These are phyloP conservation scores for Lasiosphaeria ovina DNA, from an alignment of 495 filamentous ascomycete genomes.

Conservation along the genomic window DNA sequence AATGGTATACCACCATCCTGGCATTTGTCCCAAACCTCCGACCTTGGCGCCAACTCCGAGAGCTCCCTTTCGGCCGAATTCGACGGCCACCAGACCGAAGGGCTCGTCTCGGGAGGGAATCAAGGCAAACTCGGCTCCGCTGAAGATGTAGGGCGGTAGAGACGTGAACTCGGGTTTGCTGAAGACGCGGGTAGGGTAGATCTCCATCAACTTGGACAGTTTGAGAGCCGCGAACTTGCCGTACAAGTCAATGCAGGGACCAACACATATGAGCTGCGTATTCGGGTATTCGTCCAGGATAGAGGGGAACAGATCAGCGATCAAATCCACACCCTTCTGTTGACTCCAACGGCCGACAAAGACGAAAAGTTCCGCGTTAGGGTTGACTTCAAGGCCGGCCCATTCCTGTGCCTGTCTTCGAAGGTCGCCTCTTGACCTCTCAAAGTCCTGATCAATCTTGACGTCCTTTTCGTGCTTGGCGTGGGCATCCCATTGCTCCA, in stretches of 20 bases:
- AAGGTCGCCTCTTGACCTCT: constrained; percentile 53
- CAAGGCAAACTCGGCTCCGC: constrained; percentile 70
- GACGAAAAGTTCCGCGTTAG: constrained; percentile 67
- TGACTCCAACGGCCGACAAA: constrained; percentile 76
- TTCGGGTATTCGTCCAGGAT: constrained; percentile 61
- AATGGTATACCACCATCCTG: constrained; percentile 67
- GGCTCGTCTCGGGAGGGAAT: constrained; percentile 75
- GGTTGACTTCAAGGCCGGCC: constrained; percentile 62
- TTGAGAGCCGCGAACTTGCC: constrained; percentile 73
- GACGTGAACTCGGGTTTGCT: constrained; percentile 72
- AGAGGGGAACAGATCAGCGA: constrained; percentile 68
- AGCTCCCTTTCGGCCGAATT: constrained; percentile 74
- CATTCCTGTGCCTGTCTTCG: constrained; percentile 70
- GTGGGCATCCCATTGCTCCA: constrained; percentile 58
- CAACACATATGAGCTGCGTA: constrained; percentile 66
- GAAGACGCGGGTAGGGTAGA: constrained; percentile 67
- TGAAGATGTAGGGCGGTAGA: constrained; percentile 69
- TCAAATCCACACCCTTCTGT: constrained; percentile 73
- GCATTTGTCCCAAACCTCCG: constrained; percentile 71
- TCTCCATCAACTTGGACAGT: constrained; percentile 65
- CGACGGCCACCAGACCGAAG: constrained; percentile 72
- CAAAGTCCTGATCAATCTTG: constrained; percentile 54
- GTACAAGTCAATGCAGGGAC: constrained; percentile 72
- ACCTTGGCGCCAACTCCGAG: constrained; percentile 68
- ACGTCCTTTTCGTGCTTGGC: constrained; percentile 46